Evolutionary conservation across 192 early-diverging fungal species (phyloP), one percentile per base, ranked within the genome.

Genomic region (Coemansia sp.): DNA sequence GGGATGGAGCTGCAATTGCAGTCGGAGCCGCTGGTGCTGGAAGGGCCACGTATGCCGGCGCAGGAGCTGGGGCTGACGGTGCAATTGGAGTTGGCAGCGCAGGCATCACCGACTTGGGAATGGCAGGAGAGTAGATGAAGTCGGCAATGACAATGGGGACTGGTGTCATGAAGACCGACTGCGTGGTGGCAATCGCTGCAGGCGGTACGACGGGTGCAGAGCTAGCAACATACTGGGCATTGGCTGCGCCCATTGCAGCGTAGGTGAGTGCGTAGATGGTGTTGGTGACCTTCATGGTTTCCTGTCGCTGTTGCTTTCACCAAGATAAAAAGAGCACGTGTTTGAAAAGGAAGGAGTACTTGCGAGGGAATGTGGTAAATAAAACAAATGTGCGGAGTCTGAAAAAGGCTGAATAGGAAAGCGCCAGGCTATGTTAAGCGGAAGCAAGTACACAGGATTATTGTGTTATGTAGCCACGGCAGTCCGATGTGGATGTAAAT

Each of bases 231-330:
- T 74, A 68, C 12, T 61, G 34, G 7, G 16, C 62, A 48, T 62
- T 60, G 23, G 72, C 62, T n/a, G 51, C 23, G 46, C 51, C 25
- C 21, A 56, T 58, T 1, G 72, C 61, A 31, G 72, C 72, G 43
- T 61, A 74, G 26, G 72, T 66, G 45, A 74, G 67, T 4, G 66
- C 67, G 42, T 60, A 68, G 33, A 74, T 67, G 28, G 65, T 68
- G 57, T 55, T 68, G 62, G 72, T 65, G 21, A 74, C 66, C 67
- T 68, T 74, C 72, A 74, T 74, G 21, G 55, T 70, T 5, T 9
- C 15, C 33, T 8, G 4, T 51, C 37, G 15, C 35, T 59, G 25
- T 10, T 51, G 20, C 1, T 26, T 26, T 13, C 23, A 51, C 40
- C 29, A 37, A 53, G 10, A 18, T 7, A 42, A 23, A 46, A 21